Percentiles rank a stretch among this genome's conserved stretches.
phyloP scores from a whole-genome alignment of 805 yeast genomes.

The Monosporozyma yasuniensis region DNA sequence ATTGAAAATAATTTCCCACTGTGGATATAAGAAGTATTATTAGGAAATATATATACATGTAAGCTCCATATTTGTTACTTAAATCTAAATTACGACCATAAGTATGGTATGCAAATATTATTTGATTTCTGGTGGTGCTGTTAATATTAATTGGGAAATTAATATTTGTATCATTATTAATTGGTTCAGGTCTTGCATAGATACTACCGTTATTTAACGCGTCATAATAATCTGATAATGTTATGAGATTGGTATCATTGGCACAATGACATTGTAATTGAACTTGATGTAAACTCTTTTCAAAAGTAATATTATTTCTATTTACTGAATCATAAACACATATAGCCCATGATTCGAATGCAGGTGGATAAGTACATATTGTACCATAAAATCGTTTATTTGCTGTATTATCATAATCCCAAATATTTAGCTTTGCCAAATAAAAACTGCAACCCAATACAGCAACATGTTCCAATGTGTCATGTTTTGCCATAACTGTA shows the following conservation, averaged over 20 bases:
- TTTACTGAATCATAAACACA: slow-evolving; percentile 15
- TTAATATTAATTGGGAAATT: slow-evolving; percentile 11
- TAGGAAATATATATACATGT: slow-evolving; percentile 12
- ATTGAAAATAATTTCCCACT: slow-evolving; percentile 7
- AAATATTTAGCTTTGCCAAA: slow-evolving; percentile 8
- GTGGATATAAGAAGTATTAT: slow-evolving; percentile 5
- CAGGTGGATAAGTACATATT: slow-evolving; percentile 17
- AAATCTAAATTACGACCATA: slow-evolving; percentile 15
- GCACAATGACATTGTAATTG: background rate
- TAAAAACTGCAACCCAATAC: slow-evolving; percentile 17
- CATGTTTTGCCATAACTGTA: slow-evolving; percentile 4
- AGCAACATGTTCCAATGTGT: slow-evolving; percentile 13
- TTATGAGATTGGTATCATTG: background rate
- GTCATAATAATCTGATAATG: slow-evolving; percentile 4
- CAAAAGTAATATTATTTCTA: slow-evolving; percentile 8
- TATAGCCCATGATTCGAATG: slow-evolving; percentile 17
- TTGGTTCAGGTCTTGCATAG: background rate
- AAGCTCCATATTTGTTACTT: slow-evolving; percentile 10
- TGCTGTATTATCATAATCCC: slow-evolving; percentile 11
- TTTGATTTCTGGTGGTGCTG: slow-evolving; percentile 3
- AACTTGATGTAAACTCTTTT: slow-evolving; percentile 8
- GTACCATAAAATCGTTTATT: slow-evolving; percentile 9
- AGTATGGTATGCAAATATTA: slow-evolving; percentile 13
- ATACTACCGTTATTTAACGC: slow-evolving; percentile 14
- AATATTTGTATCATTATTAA: background rate